Percentiles rank a stretch among this genome's conserved stretches.
These are phyloP conservation scores for Claviceps monticola DNA, from an alignment of 2,329 filamentous ascomycete genomes.

Conservation along the genomic window DNA sequence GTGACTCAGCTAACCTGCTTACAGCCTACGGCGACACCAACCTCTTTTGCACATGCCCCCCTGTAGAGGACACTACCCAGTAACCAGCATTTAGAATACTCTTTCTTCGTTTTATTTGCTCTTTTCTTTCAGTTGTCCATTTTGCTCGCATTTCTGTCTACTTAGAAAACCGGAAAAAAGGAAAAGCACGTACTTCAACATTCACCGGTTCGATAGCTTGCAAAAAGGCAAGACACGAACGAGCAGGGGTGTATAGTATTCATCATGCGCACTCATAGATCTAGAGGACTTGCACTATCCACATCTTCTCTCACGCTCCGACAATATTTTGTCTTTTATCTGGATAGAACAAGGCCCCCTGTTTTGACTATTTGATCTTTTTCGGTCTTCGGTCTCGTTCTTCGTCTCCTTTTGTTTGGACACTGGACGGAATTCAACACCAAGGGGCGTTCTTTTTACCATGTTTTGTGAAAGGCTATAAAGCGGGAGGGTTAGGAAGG, in stretches of 20 bases:
- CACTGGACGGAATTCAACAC: no score
- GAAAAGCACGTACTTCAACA: background rate
- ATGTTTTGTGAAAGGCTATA: no score
- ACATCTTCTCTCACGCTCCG: background rate
- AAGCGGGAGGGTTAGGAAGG: no score
- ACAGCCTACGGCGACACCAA: slow-evolving; percentile 74
- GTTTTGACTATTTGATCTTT: no score
- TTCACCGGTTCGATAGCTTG: background rate
- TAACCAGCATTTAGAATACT: background rate
- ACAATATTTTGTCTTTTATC: no score
- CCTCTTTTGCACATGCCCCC: slow-evolving; percentile 87
- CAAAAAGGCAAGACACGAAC: background rate
- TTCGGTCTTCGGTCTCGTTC: no score
- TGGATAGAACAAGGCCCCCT: no score
- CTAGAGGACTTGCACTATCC: background rate
- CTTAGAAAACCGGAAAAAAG: no score
- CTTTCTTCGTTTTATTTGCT: background rate
- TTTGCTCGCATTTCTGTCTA: background rate
- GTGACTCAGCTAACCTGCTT: slow-evolving; percentile 2
- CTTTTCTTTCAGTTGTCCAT: background rate
- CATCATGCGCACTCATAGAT: slow-evolving; percentile 3
- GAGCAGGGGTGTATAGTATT: background rate
- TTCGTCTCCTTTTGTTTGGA: no score
- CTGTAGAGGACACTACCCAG: slow-evolving; percentile 50
- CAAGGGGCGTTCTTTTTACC: no score